Evolutionary conservation across 192 early-diverging fungal species (phyloP), one percentile per base, ranked within the genome.

Genomic region (Backusella tuberculispora): DNA sequence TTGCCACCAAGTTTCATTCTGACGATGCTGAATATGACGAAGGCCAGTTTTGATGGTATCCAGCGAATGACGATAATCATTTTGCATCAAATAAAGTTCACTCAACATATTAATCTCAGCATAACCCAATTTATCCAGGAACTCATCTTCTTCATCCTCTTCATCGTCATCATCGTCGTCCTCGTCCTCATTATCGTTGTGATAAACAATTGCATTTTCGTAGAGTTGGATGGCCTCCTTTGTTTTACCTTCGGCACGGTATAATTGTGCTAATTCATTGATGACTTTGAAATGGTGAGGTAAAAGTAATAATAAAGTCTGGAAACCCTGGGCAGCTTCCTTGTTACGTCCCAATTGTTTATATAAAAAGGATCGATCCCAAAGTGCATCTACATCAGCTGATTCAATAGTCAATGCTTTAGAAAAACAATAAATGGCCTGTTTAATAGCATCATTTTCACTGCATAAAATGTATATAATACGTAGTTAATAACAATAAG

Each of bases 61-160:
- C 1, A 96, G 77, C 5, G 90, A 89, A 53, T 86, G 85, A 53
- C 92, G 90, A 76, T 94, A 96, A 69, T 96, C 93, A 45, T 87
- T 86, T 37, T 85, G 80, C 71, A 93, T 86, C 17, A 98, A 86
- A 68, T 95, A 96, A 13, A 98, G 80, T 73, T 98, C 96, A 43
- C 90, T 89, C 63, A 97, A 78, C 83, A 95, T 93, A 78, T 95
- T 92, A 37, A 99, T 75, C 67, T 97, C 96, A 42, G 95, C 87
- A 77, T 89, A 95, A 72, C 94, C 84, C 73, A 96, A 83, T 29
- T 85, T 74, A 78, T 79, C 80, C 74, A 73, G 76, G 41, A 78
- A 81, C 3, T 76, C 78, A 13, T 73, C 50, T 10, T 83, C 78
- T 6, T 81, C 71, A 15, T 86, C 83, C 46, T 80, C 85, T 12